Evolutionary conservation across 2,329 filamentous ascomycete genomes (phyloP).

Genomic region (Alternaria arbusti): DNA sequence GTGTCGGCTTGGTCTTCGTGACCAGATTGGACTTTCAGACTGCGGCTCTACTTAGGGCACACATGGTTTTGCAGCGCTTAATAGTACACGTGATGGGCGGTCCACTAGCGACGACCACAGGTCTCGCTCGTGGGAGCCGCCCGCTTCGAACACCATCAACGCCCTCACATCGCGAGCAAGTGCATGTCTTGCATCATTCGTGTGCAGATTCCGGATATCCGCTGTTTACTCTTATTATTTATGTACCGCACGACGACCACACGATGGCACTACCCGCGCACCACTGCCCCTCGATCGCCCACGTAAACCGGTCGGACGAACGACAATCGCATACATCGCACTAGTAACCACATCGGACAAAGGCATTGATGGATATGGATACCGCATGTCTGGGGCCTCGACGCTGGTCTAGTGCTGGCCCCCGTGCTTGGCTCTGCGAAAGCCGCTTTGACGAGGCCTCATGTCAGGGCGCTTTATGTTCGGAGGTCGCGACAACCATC

Average conservation of each 20-base stretch:
- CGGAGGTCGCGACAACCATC: neutral
- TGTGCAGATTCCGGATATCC: neutral
- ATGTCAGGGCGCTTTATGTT: neutral
- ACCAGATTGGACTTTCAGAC: neutral
- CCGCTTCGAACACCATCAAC: conserved; percentile 17
- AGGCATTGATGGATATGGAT: neutral
- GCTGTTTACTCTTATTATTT: neutral
- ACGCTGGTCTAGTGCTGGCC: neutral
- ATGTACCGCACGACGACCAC: neutral
- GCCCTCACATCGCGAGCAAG: conserved; percentile 3
- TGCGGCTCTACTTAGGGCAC: neutral
- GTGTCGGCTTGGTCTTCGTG: neutral
- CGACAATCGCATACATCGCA: conserved; percentile 1
- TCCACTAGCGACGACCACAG: conserved; percentile 23
- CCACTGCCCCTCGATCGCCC: conserved; percentile 30
- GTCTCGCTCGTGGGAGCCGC: conserved; percentile 15
- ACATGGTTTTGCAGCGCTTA: conserved; percentile 7
- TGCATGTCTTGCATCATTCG: neutral
- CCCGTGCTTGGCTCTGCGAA: neutral
- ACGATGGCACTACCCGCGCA: conserved; percentile 12
- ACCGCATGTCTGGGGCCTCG: neutral
- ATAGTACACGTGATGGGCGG: conserved; percentile 20
- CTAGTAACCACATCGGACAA: neutral
- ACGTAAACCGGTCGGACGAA: conserved; percentile 8
- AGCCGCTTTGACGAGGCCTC: conserved; percentile 4